A percentile compares a stretch with the other conserved stretches of the same genome.
Evolutionary conservation across 2,329 filamentous ascomycete genomes (phyloP).

Genomic region (Aureobasidium sp.): DNA sequence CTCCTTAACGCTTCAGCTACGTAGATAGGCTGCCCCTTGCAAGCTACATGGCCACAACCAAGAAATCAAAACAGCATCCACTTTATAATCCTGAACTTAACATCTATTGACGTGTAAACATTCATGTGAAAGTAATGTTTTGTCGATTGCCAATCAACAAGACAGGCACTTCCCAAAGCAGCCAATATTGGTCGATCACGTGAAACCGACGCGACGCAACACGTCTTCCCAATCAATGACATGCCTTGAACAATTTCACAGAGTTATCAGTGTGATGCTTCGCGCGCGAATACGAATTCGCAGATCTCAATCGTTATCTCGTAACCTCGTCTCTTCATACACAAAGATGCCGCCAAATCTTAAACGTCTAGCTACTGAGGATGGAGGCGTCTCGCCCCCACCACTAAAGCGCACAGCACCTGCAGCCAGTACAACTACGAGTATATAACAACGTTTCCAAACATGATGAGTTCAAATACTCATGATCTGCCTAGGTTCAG

Average conservation of each 20-base stretch:
- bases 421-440: conserved; percentile 43
- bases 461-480: not conserved
- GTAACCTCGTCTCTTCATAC: not conserved
- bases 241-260: not conserved
- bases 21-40: not conserved
- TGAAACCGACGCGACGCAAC: conserved; percentile 5
- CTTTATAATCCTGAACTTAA: not conserved
- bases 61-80: not conserved
- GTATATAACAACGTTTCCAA: conserved; percentile 26
- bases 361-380: conserved; percentile 34
- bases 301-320: not conserved
- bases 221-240: not conserved
- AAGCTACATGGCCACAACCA: not conserved
- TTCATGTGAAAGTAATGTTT: not conserved
- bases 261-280: not conserved
- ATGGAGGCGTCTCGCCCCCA: conserved; percentile 50
- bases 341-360: conserved; percentile 17
- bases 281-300: not conserved
- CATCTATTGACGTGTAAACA: not conserved
- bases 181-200: not conserved
- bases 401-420: conserved; percentile 49
- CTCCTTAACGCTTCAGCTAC: not conserved
- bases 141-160: no score
- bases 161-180: not conserved
- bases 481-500: conserved; percentile 45